Evolutionary conservation across 441 rosid genomes (phyloP).

Genomic region (Brassica balearica): DNA sequence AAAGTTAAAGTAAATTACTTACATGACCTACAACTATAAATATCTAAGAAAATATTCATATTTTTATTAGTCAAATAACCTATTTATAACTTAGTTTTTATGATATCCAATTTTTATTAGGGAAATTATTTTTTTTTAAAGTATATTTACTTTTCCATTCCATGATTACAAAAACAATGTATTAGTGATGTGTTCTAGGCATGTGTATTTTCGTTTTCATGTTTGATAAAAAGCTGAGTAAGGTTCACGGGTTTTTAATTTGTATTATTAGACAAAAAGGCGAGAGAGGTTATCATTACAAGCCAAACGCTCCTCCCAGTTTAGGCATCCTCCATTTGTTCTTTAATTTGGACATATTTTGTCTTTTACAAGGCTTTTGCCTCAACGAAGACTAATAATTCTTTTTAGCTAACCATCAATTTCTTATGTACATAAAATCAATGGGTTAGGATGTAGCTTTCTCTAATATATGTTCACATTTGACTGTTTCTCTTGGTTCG

Average conservation of each 20-base stretch:
- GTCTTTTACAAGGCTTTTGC: constrained; percentile 28
- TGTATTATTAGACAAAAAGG: background rate
- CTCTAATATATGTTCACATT: background rate
- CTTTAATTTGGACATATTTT: constrained; percentile 9
- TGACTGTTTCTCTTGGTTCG: background rate
- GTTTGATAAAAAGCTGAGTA: too few species aligned
- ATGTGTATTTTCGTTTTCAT: too few species aligned
- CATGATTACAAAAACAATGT: too few species aligned
- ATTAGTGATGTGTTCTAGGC: too few species aligned
- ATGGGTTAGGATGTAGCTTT: background rate
- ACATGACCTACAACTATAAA: background rate
- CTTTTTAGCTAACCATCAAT: constrained; percentile 12
- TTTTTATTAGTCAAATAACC: too few species aligned
- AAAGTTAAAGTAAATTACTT: background rate
- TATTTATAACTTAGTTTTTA: too few species aligned
- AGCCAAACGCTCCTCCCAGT: constrained; percentile 30
- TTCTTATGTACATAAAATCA: background rate
- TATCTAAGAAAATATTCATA: background rate
- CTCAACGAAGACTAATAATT: constrained; percentile 11
- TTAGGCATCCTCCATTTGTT: constrained; percentile 14
- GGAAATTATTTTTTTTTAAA: too few species aligned
- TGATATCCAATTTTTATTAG: too few species aligned
- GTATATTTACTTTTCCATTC: background rate
- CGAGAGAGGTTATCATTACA: background rate
- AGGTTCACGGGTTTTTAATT: too few species aligned